Evolutionary conservation across 1,139 yeast genomes (phyloP).

Genomic region (Lodderomyces theae): DNA sequence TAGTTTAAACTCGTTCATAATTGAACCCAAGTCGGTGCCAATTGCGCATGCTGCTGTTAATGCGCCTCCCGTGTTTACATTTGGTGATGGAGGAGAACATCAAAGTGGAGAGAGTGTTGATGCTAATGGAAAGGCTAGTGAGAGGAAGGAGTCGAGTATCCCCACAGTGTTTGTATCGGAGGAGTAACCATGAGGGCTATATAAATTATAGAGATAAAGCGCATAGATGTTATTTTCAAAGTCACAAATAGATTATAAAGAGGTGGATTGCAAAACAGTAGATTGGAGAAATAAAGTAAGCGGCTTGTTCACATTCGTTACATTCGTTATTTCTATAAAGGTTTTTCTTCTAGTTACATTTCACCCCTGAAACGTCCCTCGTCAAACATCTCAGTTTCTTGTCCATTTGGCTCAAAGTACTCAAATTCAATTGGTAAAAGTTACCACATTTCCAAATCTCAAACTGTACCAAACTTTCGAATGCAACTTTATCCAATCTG

Average conservation of each 20-base stretch:
- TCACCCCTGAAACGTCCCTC: background rate
- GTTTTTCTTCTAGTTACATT: background rate
- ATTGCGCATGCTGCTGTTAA: slow-evolving; percentile 13
- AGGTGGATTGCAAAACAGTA: too few relatives aligned
- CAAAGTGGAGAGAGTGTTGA: slow-evolving; percentile 1
- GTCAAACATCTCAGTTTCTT: background rate
- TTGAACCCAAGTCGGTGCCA: slow-evolving; percentile 7
- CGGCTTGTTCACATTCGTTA: too few relatives aligned
- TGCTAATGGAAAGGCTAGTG: background rate
- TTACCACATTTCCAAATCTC: slow-evolving; percentile 41
- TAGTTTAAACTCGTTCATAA: slow-evolving; percentile 11
- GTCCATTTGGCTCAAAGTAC: background rate
- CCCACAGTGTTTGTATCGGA: slow-evolving; percentile 1
- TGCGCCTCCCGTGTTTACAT: slow-evolving; percentile 9
- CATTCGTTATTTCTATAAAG: background rate
- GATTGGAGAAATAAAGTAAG: too few relatives aligned
- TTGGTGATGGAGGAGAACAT: slow-evolving; percentile 5
- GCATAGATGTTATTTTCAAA: background rate
- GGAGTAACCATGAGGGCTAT: background rate
- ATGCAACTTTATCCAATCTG: slow-evolving; percentile 53
- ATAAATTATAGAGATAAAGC: background rate
- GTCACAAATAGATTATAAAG: too few relatives aligned
- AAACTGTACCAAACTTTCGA: slow-evolving; percentile 61
- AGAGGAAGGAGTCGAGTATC: background rate
- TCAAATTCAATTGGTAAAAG: slow-evolving; percentile 2